Conservation (phyloP, 768 basidiomycete species). For the Tulasnella sp. region DNA sequence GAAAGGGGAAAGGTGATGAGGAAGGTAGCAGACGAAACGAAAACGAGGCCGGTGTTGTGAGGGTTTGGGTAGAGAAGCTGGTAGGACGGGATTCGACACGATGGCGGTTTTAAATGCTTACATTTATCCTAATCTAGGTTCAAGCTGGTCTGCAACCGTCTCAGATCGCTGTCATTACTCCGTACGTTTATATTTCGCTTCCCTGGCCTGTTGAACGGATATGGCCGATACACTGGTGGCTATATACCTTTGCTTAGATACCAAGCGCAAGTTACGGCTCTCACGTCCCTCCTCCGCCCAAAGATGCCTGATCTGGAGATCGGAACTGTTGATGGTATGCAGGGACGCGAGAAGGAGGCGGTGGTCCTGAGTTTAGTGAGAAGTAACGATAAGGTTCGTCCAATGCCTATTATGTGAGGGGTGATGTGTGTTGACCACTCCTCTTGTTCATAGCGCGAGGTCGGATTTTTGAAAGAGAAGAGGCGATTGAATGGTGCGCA, state of each 20-base stretch:
- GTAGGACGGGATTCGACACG: conserved; percentile 33
- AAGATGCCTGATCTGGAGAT: conserved; percentile 56
- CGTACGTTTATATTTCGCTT: conserved; percentile 35
- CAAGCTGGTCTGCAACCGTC: conserved; percentile 46
- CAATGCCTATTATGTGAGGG: too few species aligned
- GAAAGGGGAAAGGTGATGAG: conserved; percentile 24
- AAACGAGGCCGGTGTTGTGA: conserved; percentile 84
- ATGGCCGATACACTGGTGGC: neutral
- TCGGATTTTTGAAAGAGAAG: conserved; percentile 91
- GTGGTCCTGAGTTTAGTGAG: conserved; percentile 87
- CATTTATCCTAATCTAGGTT: conserved; percentile 32
- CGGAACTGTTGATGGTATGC: conserved; percentile 93
- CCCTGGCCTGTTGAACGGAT: neutral
- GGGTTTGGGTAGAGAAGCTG: conserved; percentile 68
- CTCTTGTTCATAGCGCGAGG: conserved; percentile 51
- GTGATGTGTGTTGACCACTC: neutral
- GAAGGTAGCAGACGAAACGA: conserved; percentile 90
- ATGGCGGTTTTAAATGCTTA: neutral
- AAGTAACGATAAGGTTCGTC: conserved; percentile 65
- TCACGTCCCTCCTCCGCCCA: conserved; percentile 66
- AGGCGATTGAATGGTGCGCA: conserved; percentile 71
- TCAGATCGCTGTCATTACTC: conserved; percentile 83
- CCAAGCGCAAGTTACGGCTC: conserved; percentile 84
- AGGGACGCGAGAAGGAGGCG: conserved; percentile 92
- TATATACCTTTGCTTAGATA: conserved; percentile 40